These are phyloP conservation scores for Trichoderma virens DNA, from an alignment of 495 filamentous ascomycete genomes.

Conservation along the genomic window DNA sequence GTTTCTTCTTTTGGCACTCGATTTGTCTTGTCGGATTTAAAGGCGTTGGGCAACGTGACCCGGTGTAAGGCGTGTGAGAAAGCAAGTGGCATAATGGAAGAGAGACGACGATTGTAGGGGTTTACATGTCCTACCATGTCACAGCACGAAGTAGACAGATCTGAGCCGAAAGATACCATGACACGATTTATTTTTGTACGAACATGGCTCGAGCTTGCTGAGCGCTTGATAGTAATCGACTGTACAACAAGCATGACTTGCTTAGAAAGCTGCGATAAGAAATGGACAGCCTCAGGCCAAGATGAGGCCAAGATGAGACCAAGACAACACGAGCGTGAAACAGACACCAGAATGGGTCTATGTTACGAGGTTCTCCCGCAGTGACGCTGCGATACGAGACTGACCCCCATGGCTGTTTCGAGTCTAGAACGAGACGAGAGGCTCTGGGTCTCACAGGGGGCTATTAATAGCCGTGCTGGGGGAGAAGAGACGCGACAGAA, in stretches of 20 bases:
- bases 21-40: not conserved
- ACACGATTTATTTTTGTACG: not conserved
- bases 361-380: not conserved
- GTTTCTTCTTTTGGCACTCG: not conserved
- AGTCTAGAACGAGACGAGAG: conserved; percentile 1
- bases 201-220: not conserved
- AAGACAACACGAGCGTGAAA: no score
- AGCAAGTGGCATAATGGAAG: not conserved
- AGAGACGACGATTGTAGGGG: not conserved
- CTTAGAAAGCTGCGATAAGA: no score
- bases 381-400: not conserved
- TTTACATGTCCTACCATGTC: not conserved
- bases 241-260: not conserved
- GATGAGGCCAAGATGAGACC: no score
- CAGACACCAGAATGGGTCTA: no score
- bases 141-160: conserved; percentile 1
- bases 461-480: not conserved
- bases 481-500: not conserved
- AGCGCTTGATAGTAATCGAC: not conserved
- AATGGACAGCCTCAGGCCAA: no score
- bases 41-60: not conserved
- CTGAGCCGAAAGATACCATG: not conserved
- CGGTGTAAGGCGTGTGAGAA: not conserved
- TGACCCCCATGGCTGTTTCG: not conserved
- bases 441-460: not conserved